phyloP scores from a whole-genome alignment of 2,329 filamentous ascomycete genomes.

The Tolypocladium cylindrosporum region DNA sequence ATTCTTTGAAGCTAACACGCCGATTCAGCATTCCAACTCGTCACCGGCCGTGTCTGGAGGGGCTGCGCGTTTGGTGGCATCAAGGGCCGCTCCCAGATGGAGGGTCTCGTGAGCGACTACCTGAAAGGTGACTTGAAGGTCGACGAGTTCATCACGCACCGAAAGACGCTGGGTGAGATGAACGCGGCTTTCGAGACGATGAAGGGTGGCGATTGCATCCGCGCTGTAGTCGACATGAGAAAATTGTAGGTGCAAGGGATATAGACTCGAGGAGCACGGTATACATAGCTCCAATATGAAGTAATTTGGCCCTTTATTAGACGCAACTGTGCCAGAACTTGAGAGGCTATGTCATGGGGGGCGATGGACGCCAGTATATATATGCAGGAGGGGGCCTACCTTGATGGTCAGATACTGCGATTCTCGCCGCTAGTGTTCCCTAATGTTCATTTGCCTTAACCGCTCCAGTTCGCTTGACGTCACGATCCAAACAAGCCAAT shows the following conservation, averaged over 20 bases:
- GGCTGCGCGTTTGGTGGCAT: constrained; percentile 97
- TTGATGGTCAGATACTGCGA: background rate
- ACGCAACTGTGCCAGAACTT: background rate
- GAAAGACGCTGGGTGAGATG: constrained; percentile 71
- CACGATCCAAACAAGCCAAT: background rate
- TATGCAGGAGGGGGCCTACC: background rate
- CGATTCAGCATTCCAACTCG: constrained; percentile 81
- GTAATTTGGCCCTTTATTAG: background rate
- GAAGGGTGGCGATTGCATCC: constrained; percentile 95
- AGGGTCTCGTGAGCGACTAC: constrained; percentile 81
- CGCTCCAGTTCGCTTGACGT: background rate
- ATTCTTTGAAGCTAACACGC: constrained; percentile 13
- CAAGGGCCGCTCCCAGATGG: constrained; percentile 91
- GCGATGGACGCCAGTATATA: background rate
- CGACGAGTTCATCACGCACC: constrained; percentile 98
- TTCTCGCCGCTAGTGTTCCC: background rate
- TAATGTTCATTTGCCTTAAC: background rate
- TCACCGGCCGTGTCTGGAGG: constrained; percentile 95
- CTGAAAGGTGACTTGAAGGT: constrained; percentile 86
- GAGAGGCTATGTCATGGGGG: background rate
- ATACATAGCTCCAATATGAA: background rate
- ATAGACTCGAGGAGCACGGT: background rate
- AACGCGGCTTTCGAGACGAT: constrained; percentile 88
- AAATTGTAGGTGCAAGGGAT: constrained; percentile 15
- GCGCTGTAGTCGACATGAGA: constrained; percentile 71